A percentile compares a stretch with the other conserved stretches of the same genome.
These are phyloP conservation scores for Pogostemon cablin DNA, from an alignment of 257 asterid species.

Conservation along the genomic window DNA sequence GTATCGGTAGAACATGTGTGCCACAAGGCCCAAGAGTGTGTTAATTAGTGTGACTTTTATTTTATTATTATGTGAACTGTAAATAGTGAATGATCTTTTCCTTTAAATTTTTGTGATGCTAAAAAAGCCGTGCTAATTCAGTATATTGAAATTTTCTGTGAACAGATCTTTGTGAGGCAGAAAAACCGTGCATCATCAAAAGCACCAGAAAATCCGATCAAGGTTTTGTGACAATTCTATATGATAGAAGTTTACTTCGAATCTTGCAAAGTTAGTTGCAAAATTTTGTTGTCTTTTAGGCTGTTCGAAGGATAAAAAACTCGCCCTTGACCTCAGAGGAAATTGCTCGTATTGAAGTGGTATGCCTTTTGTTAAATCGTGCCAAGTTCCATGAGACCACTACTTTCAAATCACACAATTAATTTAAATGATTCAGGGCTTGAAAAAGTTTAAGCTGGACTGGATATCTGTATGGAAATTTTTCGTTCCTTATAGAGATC, in stretches of 20 bases:
- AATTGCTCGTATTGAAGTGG: slow-evolving; percentile 74
- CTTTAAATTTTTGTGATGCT: slow-evolving; percentile 19
- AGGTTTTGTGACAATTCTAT: slow-evolving; percentile 52
- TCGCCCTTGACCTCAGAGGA: slow-evolving; percentile 84
- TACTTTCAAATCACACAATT: slow-evolving; percentile 25
- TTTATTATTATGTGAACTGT: not conserved
- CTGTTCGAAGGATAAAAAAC: slow-evolving; percentile 82
- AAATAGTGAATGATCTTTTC: slow-evolving; percentile 8
- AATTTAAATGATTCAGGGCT: slow-evolving; percentile 61
- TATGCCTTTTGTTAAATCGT: slow-evolving; percentile 39
- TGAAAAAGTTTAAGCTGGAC: slow-evolving; percentile 88
- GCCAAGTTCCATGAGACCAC: slow-evolving; percentile 6
- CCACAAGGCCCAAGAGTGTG: no score
- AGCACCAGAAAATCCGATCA: slow-evolving; percentile 93
- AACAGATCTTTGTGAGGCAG: slow-evolving; percentile 93
- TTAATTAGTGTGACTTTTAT: slow-evolving; percentile 11
- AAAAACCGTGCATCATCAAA: slow-evolving; percentile 95
- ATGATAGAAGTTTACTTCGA: slow-evolving; percentile 13
- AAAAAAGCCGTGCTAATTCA: slow-evolving; percentile 24
- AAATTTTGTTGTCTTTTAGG: slow-evolving; percentile 51
- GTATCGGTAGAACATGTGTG: slow-evolving; percentile 11
- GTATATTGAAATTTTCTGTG: slow-evolving; percentile 28
- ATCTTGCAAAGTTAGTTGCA: slow-evolving; percentile 18
- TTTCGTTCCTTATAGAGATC: slow-evolving; percentile 92
- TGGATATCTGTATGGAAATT: slow-evolving; percentile 92